Conservation (phyloP, 2,329 filamentous ascomycete species). For the Phyllosticta paracitricarpa region DNA sequence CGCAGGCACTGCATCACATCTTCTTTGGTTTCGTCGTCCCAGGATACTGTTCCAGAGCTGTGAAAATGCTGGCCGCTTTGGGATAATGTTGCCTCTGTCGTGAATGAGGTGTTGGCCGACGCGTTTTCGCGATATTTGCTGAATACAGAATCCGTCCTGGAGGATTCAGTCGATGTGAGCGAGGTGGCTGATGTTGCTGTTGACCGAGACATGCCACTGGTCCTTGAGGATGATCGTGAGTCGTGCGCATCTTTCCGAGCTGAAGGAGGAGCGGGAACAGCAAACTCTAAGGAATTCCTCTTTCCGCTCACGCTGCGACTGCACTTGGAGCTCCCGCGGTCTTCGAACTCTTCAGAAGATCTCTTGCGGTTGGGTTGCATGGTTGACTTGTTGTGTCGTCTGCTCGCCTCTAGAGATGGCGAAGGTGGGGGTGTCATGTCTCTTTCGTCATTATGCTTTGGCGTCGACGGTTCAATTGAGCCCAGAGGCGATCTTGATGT, state of each 20-base stretch:
- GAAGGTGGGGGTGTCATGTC: not conserved
- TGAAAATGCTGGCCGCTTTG: not conserved
- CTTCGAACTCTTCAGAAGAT: not conserved
- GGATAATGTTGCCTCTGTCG: not conserved
- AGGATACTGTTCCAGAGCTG: not conserved
- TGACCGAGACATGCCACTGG: not conserved
- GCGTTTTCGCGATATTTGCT: not conserved
- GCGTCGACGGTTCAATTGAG: not conserved
- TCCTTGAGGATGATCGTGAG: not conserved
- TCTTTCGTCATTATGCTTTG: not conserved
- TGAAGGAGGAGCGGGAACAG: not conserved
- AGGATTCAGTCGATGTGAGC: not conserved
- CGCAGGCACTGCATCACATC: not conserved
- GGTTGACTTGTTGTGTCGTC: not conserved
- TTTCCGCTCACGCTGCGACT: not conserved
- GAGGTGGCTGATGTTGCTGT: not conserved
- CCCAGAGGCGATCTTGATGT: not conserved
- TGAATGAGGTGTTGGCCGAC: constrained; percentile 1
- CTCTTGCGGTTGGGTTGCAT: not conserved
- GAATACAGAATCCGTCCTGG: not conserved
- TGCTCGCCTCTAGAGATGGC: not conserved
- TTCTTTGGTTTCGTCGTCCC: not conserved
- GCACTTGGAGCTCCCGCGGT: not conserved
- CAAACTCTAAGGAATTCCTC: not conserved
- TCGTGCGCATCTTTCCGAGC: not conserved